Evolutionary conservation across 1,284 basidiomycete genomes (phyloP), one percentile per base, ranked within the genome.

Genomic region (Mycocalia duriaeana): DNA sequence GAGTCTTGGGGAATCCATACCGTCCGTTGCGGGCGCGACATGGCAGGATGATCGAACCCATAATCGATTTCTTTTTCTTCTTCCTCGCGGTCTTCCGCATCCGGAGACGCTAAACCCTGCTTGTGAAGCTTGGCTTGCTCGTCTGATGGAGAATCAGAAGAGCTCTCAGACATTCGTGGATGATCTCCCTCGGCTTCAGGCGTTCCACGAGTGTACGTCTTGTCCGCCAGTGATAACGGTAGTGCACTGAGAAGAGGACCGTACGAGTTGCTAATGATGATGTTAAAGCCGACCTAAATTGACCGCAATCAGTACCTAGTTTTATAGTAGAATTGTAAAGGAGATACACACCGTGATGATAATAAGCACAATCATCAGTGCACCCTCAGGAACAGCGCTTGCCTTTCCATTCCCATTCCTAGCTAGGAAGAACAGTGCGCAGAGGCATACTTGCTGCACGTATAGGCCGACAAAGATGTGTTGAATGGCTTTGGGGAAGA

Each of bases 381-480:
- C 83, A 18, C 85, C 91, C 64, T 94, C 79, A 0, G 86, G 75
- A 0, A 90, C 52, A 0, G 89, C 80, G 16, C 75, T 76, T 0
- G 81, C 66, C 0, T 81, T 69, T 0, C 64, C 48, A 19, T 79
- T 66, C 14, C 67, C 56, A 53, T 91, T 67, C 42, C 71, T 72
- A 0, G 85, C 81, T 3, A 96, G 74, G 83, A 96, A 95, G 77
- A 96, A 96, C 54, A 96, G 68, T 2, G 89, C 89, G 24, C 79
- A 77, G 16, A 96, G 71, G 63, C 90, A 94, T 44, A 95, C 62
- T 54, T 68, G 56, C 58, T 89, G 78, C 46, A 97, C 77, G 63
- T 96, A 97, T 58, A 94, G 55, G 3, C 93, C 95, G n/a, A 93
- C 90, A 57, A 98, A 97, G 36, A 95, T 64, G 60, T 97, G 94